Percentiles rank a stretch among this genome's conserved stretches.
These are phyloP conservation scores for Nannochloropsis gaditana DNA, from an alignment of 108 stramenopile genomes.

Conservation along the genomic window DNA sequence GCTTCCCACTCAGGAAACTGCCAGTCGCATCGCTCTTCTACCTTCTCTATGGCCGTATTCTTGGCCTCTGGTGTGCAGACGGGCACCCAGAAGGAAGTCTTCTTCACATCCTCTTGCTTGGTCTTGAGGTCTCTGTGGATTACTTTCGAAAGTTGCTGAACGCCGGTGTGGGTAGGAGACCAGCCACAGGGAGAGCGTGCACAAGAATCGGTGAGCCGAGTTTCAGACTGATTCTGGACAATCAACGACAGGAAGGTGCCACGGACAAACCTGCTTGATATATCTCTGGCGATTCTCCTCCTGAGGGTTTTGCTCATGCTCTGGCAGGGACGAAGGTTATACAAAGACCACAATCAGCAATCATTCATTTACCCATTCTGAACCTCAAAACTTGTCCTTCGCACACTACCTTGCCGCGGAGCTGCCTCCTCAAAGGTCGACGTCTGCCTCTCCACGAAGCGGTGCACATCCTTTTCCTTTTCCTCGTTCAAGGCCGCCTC, in stretches of 20 bases:
- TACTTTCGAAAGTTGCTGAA: slow-evolving; percentile 1
- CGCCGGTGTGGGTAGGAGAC: too few relatives aligned
- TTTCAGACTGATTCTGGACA: neutral
- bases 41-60: neutral
- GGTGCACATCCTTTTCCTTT: slow-evolving; percentile 1
- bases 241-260: neutral
- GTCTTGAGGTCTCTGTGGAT: slow-evolving; percentile 9
- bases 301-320: neutral
- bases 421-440: neutral
- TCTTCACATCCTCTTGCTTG: neutral
- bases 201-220: too few relatives aligned
- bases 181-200: too few relatives aligned
- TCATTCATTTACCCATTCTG: too few relatives aligned
- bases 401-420: neutral
- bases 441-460: slow-evolving; percentile 8
- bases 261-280: neutral
- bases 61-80: slow-evolving; percentile 1
- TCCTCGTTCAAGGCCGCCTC: neutral
- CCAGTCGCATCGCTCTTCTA: neutral
- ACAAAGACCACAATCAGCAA: too few relatives aligned
- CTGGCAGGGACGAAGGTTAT: neutral
- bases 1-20: too few relatives aligned
- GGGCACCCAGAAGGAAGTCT: slow-evolving; percentile 23
- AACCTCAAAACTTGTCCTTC: neutral
- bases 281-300: neutral